Base-by-base conservation (phyloP, 2,329 filamentous ascomycete genomes). In the Biscogniauxia sp. region DNA sequence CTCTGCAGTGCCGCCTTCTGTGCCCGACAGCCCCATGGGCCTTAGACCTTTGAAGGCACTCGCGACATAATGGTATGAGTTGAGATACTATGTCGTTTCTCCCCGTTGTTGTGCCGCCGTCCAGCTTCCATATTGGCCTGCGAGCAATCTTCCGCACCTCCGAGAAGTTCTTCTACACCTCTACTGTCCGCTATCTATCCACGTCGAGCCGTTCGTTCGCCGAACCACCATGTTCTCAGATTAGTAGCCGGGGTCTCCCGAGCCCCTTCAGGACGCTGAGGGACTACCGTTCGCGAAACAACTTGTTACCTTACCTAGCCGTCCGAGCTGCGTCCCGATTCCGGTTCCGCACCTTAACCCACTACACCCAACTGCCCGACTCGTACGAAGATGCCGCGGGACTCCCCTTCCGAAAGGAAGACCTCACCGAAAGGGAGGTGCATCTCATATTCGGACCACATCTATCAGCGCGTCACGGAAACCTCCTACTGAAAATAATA, bases 301-400 rank as follows among this genome's bases (percentile, higher is more conserved):
- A 9, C 7, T 32, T 68, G 17, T 52, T 63, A 49, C 62, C 70
- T 41, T 61, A 66, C n/a, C 63, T 63, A 41, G 62, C 65, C 19
- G 53, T 67, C 53, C 74, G 69, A 53, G 71, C 66, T 5, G 50
- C 74, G 45, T 77, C 73, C 59, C 66, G 23, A 23, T 23, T 13
- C 11, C 28, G 61, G 25, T 70, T 69, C 56, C 64, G 69, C 20
- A 68, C 81, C 55, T 75, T 85, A 61, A 81, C 76, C n/a, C 73
- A 81, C 63, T 89, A 87, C 69, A 78, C 82, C 59, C 77, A 86
- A 55, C 73, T 89, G n/a, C 86, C 86, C 0, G 75, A 75, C 20
- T 77, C 79, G 58, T 89, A 88, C 69, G 76, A 77, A 53, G 85
- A 88, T 69, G 76, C 78, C 53, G 66, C 71, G 1, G 87, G 87